These are phyloP conservation scores for Trypanosoma cruzi DNA, from an alignment of 208 protist species.

Conservation along the genomic window DNA sequence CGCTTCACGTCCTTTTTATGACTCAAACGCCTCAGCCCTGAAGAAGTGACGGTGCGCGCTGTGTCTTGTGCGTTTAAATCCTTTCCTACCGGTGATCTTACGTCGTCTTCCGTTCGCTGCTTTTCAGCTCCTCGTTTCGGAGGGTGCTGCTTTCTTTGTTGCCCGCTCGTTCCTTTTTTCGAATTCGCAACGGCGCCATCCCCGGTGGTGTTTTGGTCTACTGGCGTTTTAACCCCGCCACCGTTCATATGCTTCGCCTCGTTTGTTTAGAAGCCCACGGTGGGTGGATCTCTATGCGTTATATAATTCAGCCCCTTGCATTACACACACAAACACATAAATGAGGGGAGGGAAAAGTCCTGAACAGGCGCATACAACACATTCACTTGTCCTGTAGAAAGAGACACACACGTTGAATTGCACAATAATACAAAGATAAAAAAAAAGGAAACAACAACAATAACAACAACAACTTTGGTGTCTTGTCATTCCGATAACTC, in stretches of 20 bases:
- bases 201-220: not conserved
- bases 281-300: too few relatives aligned
- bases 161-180: not conserved
- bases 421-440: not conserved
- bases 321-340: too few relatives aligned
- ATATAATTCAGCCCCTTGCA: too few relatives aligned
- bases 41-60: not conserved
- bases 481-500: conserved; percentile 3
- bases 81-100: not conserved
- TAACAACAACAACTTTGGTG: not conserved
- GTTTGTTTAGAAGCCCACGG: not conserved
- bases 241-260: not conserved
- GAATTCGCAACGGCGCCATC: not conserved
- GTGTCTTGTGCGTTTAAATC: not conserved
- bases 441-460: not conserved
- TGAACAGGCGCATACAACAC: too few relatives aligned
- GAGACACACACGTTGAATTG: too few relatives aligned
- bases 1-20: not conserved
- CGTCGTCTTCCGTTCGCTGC: too few relatives aligned
- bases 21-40: not conserved
- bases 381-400: too few relatives aligned
- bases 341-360: too few relatives aligned
- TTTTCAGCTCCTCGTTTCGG: not conserved
- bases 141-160: not conserved
- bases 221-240: not conserved